Base-by-base conservation (phyloP, 1,284 basidiomycete species). In the Exobasidium cylindrosporum region DNA sequence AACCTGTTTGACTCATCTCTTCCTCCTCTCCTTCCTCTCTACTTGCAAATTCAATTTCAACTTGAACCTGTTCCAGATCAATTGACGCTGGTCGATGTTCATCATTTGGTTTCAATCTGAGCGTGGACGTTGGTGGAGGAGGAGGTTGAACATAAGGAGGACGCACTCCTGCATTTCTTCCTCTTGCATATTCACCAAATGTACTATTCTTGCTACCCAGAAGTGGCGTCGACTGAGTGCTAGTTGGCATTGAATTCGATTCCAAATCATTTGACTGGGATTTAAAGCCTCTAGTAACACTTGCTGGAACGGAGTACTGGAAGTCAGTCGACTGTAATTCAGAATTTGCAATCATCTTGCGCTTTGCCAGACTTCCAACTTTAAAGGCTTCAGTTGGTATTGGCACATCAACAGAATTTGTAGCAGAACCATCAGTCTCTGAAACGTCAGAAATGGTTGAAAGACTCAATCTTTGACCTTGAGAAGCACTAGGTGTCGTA, bases 141-240 rank as follows among this genome's bases (percentile, higher is more conserved):
- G 77, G 72, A 0, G 76, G 73, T 4, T 74, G 63, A 1, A 76
- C 60, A 35, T 76, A 76, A n/a, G 68, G 66, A 5, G 35, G 29
- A 7, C 35, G 7, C 17, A 40, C 17, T 40, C 17, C 17, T 17
- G 7, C 35, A 7, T 7, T 40, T 17, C 17, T 17, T 4, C 55
- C 1, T 21, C n/a, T 13, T 14, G 21, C 47, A 6, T 13, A 24
- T 2, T 24, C 47, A 24, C n/a, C 3, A 28, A 13, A 21, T 21
- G 21, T 50, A 24, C 21, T 13, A 14, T 13, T 14, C 26, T 24
- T 50, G 4, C 21, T 21, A 28, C 47, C 26, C 14, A 24, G 26
- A 3, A 21, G 47, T 50, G 47, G 4, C n/a, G 21, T 50, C 4
- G 17, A 14, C 43, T 14, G 17, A 3, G 43, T 45, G 17, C 17